Base-by-base conservation (phyloP, 208 protist genomes). In the Strigomonas culicis region DNA sequence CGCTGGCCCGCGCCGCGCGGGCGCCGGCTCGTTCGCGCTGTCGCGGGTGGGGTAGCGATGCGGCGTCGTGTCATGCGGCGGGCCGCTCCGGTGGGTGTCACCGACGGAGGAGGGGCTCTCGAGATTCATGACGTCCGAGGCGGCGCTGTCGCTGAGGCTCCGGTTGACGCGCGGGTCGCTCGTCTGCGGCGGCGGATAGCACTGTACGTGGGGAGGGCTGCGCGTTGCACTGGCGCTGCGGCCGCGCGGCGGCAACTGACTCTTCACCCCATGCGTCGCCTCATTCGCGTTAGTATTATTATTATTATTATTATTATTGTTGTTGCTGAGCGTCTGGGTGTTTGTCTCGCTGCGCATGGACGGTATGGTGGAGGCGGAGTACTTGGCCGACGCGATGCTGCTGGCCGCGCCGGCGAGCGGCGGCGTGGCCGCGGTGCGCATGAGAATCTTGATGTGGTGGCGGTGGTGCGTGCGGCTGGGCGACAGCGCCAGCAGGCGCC, bases 261-360 rank as follows among this genome's bases (percentile, higher is more conserved):
- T 55, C 24, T n/a, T n/a, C n/a, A n/a, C n/a, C n/a, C n/a, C n/a
- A n/a, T n/a, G n/a, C n/a, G n/a, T n/a, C n/a, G n/a, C n/a, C n/a
- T n/a, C n/a, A n/a, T n/a, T n/a, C n/a, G n/a, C n/a, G n/a, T n/a
- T 55, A 55, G 10, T 55, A 55, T 55, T 55, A 47, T 47, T 47
- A 47, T 47, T 47, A 47, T 47, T 47, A 47, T 47, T 47, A 47
- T 47, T 47, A 47, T 47, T 47, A 19, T 13, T 47, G 41, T 47
- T 13, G 49, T 55, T 55, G 49, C n/a, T 27, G 49, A 22, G 49
- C 49, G 49, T 30, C 24, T 19, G 11, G 11, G 8, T 55, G 24
- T 55, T 55, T 22, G 49, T 55, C 24, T 55, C 8, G 49, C 49
- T 10, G 49, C 49, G 7, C n/a, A n/a, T n/a, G n/a, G n/a, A n/a